Conservation (phyloP, 2,329 filamentous ascomycete genomes). For the Penicillium brasilianum region DNA sequence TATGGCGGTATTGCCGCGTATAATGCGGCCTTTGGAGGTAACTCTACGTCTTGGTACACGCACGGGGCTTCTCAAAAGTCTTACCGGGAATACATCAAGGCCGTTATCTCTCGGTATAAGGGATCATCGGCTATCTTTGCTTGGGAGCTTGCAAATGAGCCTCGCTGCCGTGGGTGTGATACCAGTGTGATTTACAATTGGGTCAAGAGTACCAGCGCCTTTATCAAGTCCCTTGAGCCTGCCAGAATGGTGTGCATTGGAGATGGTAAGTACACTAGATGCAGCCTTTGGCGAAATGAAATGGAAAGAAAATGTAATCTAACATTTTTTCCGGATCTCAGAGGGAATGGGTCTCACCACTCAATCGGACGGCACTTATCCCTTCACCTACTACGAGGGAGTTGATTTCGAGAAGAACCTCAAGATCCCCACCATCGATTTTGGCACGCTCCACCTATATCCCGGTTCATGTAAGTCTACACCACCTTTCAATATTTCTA, state of each 20-base stretch:
- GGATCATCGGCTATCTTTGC: slow-evolving; percentile 65
- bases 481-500: neutral
- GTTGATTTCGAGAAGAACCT: slow-evolving; percentile 60
- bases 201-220: slow-evolving; percentile 63
- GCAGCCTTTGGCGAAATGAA: neutral
- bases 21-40: slow-evolving; percentile 59
- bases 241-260: slow-evolving; percentile 67
- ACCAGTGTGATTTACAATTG: slow-evolving; percentile 64
- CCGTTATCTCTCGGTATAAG: slow-evolving; percentile 64
- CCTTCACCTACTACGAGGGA: slow-evolving; percentile 58
- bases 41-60: slow-evolving; percentile 62
- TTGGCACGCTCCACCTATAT: slow-evolving; percentile 61
- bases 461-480: slow-evolving; percentile 48
- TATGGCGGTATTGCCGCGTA: slow-evolving; percentile 69
- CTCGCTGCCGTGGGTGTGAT: slow-evolving; percentile 65
- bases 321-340: slow-evolving; percentile 11
- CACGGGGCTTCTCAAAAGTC: slow-evolving; percentile 58
- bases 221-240: slow-evolving; percentile 67
- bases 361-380: slow-evolving; percentile 58
- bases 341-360: slow-evolving; percentile 61
- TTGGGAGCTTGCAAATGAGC: slow-evolving; percentile 72
- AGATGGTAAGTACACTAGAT: slow-evolving; percentile 45
- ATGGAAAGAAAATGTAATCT: neutral
- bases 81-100: slow-evolving; percentile 66
- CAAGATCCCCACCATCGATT: slow-evolving; percentile 60